These are phyloP conservation scores for Penicillium paradoxum DNA, from an alignment of 495 filamentous ascomycete genomes.

Conservation along the genomic window DNA sequence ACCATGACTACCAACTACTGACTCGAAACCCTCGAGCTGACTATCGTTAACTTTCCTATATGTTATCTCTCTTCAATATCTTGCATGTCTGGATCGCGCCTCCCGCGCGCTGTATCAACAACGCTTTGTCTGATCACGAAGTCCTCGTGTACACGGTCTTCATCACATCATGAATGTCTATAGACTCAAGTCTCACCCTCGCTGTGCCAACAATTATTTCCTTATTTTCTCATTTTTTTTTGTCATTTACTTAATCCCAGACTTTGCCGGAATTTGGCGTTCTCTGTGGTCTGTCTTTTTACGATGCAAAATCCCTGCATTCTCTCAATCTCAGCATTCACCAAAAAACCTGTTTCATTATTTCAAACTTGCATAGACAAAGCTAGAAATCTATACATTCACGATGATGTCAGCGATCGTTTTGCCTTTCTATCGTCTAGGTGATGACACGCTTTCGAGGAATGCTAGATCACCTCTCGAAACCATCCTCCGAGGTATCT, in stretches of 20 bases:
- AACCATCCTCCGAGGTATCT: too few species aligned
- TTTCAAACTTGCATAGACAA: constrained; percentile 1
- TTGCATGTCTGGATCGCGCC: not conserved
- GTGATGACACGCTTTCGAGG: not conserved
- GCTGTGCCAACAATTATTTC: not conserved
- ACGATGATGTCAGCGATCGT: not conserved
- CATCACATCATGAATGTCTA: constrained; percentile 1
- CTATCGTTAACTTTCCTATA: constrained; percentile 15
- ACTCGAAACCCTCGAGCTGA: constrained; percentile 6
- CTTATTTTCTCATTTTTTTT: not conserved
- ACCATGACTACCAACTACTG: constrained; percentile 3
- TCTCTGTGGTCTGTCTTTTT: not conserved
- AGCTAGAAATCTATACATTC: constrained; percentile 7
- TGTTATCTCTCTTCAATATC: not conserved
- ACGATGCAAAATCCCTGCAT: constrained; percentile 3
- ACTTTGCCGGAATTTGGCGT: constrained; percentile 1
- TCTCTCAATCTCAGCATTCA: not conserved
- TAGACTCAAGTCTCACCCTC: not conserved
- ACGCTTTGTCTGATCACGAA: not conserved
- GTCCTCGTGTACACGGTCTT: not conserved
- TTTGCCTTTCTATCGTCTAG: not conserved
- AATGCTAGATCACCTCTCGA: not conserved
- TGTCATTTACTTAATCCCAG: constrained; percentile 9
- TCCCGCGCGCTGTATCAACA: constrained; percentile 4
- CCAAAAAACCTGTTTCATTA: constrained; percentile 7